A percentile compares a stretch with the other conserved stretches of the same genome.
These are phyloP conservation scores for Alternaria gansuensis DNA, from an alignment of 2,329 filamentous ascomycete species.

Conservation along the genomic window DNA sequence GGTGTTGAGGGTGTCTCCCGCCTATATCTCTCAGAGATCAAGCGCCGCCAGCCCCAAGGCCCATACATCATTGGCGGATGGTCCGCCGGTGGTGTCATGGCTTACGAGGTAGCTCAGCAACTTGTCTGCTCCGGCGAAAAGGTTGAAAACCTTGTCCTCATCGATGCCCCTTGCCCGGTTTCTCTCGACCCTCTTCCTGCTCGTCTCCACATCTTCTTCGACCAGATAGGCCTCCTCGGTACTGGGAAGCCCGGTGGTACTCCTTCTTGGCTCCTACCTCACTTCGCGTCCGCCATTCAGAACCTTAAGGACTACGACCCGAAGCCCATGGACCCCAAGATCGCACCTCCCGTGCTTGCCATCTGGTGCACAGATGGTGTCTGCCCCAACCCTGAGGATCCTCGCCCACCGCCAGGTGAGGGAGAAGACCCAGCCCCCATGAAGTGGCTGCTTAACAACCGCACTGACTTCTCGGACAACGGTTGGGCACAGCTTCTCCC, in stretches of 20 bases:
- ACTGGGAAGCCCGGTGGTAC: constrained; percentile 67
- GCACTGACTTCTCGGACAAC: constrained; percentile 75
- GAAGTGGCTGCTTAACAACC: constrained; percentile 76
- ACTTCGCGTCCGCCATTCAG: constrained; percentile 74
- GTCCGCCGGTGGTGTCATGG: constrained; percentile 65
- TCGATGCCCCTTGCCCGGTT: constrained; percentile 64
- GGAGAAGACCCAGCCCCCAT: constrained; percentile 63
- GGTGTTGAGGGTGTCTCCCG: constrained; percentile 71
- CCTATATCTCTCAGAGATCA: constrained; percentile 74
- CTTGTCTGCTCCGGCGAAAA: constrained; percentile 59
- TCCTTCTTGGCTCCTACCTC: constrained; percentile 76
- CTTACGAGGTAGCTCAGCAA: constrained; percentile 61
- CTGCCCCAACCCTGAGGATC: constrained; percentile 71
- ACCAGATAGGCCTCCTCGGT: constrained; percentile 74
- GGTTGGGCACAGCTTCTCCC: constrained; percentile 74
- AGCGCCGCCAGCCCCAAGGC: constrained; percentile 72
- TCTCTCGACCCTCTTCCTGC: constrained; percentile 61
- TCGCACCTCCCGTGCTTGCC: constrained; percentile 68
- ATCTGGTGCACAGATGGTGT: constrained; percentile 80
- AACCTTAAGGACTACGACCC: constrained; percentile 75
- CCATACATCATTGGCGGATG: constrained; percentile 65
- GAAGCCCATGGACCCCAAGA: constrained; percentile 66
- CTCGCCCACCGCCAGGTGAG: constrained; percentile 69
- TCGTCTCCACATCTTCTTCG: constrained; percentile 75
- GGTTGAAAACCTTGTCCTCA: constrained; percentile 61